Evolutionary conservation across 2,329 filamentous ascomycete genomes (phyloP), one percentile per base, ranked within the genome.

Genomic region (Penicillium capsulatum): DNA sequence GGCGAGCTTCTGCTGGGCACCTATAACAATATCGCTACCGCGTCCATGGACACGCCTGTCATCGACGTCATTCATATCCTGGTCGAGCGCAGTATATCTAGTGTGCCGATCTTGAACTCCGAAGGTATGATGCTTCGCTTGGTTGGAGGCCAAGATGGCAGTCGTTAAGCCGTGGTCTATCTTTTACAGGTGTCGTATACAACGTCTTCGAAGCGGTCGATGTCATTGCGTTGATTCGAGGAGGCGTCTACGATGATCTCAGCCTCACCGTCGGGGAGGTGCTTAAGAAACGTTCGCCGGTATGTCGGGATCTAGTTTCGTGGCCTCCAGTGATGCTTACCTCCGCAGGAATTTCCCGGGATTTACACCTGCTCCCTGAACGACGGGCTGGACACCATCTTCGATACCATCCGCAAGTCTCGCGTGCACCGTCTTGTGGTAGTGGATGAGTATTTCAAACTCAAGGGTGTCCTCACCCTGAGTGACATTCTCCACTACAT

Each of bases 141-240:
- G 10, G 5, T 28, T 4, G 6, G 11, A 28, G 26, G 6, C 10
- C n/a, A 11, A 4, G 26, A 28, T 5, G 6, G 9, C n/a, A n/a
- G 28, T 31, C 20, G 16, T 31, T 40, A 14, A 42, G 19, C n/a
- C n/a, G n/a, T n/a, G 19, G n/a, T 28, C 11, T 13, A 3, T 33
- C 14, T 36, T 1, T 31, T 19, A 1, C 55, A 79, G 80, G 79
- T 35, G 72, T 79, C 20, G 81, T 98, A 0, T 79, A 97, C 48
- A 98, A 98, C 59, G 89, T 97, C 8, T 98, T 98, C 58, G 94
- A 98, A 69, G 87, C 92, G 2, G 90, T 98, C 35, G 92, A 98
- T 66, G 90, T 98, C 45, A 95, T 98, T 53, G 84, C 90, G 0
- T 82, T 95, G 55, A 94, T 98, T 68, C 94, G 94, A 67, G 89